Percentiles rank a stretch among this genome's conserved stretches.
Conservation (phyloP, 768 basidiomycete genomes). For the Xerocomus potaroensis region DNA sequence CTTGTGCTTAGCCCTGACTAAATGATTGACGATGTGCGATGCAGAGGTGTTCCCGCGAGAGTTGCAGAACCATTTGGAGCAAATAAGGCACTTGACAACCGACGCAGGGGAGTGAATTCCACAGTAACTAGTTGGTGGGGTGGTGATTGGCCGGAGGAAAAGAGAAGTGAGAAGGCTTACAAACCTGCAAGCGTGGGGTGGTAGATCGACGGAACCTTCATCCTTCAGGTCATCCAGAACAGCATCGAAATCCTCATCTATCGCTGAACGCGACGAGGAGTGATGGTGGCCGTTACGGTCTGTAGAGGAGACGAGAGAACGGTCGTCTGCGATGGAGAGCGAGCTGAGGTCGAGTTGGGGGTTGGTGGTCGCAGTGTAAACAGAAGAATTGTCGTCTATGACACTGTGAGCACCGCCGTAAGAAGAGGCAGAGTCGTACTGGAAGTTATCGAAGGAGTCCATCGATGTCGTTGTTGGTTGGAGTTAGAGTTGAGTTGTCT, state of each 20-base stretch:
- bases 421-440: slow-evolving; percentile 78
- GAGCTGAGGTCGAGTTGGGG: slow-evolving; percentile 58
- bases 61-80: slow-evolving; percentile 98
- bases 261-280: slow-evolving; percentile 29
- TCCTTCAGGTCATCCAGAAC: slow-evolving; percentile 89
- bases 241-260: slow-evolving; percentile 87
- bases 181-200: slow-evolving; percentile 94
- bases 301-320: slow-evolving; percentile 39
- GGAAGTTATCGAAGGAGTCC: slow-evolving; percentile 84
- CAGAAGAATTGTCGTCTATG: slow-evolving; percentile 76
- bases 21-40: slow-evolving; percentile 98
- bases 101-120: slow-evolving; percentile 97
- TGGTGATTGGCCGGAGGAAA: slow-evolving; percentile 11
- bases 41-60: slow-evolving; percentile 97
- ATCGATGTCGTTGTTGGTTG: slow-evolving; percentile 36
- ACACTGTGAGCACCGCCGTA: slow-evolving; percentile 66
- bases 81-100: slow-evolving; percentile 92
- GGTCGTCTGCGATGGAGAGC: slow-evolving; percentile 66
- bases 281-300: slow-evolving; percentile 38
- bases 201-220: slow-evolving; percentile 71
- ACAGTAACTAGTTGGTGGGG: slow-evolving; percentile 69
- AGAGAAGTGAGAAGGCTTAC: slow-evolving; percentile 18
- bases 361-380: slow-evolving; percentile 71
- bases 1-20: slow-evolving; percentile 98
- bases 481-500: too few relatives aligned